Evolutionary conservation across 768 basidiomycete species (phyloP).

Genomic region (Suillus americanus): DNA sequence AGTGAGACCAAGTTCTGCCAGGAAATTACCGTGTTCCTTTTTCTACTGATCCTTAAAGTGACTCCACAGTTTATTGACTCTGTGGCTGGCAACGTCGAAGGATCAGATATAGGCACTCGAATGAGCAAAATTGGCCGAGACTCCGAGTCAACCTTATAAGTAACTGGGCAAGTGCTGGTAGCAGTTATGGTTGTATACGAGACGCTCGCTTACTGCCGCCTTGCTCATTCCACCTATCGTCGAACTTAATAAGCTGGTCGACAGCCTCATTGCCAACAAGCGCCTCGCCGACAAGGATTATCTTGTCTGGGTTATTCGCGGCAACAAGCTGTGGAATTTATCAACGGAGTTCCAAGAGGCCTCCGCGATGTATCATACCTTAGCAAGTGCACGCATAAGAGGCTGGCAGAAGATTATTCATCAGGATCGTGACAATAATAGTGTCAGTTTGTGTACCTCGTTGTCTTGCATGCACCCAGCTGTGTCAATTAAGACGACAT

Average conservation of each 20-base stretch:
- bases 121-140: no score
- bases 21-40: no score
- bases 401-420: slow-evolving; percentile 49
- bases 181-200: no score
- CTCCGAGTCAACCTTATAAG: no score
- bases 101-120: no score
- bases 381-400: slow-evolving; percentile 96
- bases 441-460: slow-evolving; percentile 55
- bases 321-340: slow-evolving; percentile 66
- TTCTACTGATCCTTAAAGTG: no score
- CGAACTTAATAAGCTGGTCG: slow-evolving; percentile 93
- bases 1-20: no score
- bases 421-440: background rate
- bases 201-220: no score
- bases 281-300: slow-evolving; percentile 97
- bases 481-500: slow-evolving; percentile 97
- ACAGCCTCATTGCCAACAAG: slow-evolving; percentile 98
- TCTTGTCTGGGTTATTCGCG: slow-evolving; percentile 94
- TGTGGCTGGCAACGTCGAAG: no score
- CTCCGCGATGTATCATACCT: slow-evolving; percentile 43
- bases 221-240: no score
- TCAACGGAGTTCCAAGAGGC: background rate
- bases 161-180: no score
- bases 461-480: slow-evolving; percentile 99
- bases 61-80: no score